These are phyloP conservation scores for Cystobasidium tubakii DNA, from an alignment of 768 basidiomycete genomes.

Conservation along the genomic window DNA sequence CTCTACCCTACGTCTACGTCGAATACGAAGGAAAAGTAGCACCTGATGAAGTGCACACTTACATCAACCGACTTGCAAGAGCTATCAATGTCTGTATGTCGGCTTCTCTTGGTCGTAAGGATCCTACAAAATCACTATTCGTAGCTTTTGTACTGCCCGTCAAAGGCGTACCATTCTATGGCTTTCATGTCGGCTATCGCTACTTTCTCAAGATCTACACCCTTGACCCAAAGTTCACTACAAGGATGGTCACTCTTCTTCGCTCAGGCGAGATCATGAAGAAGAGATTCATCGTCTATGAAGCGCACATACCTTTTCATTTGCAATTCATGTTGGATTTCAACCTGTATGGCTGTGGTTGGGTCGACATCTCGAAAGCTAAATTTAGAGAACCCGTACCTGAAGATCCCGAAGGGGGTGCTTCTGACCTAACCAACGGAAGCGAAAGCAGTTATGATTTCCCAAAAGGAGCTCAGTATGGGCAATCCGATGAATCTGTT, in stretches of 20 bases:
- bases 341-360: conserved; percentile 88
- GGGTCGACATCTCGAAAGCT: conserved; percentile 65
- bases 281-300: conserved; percentile 71
- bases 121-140: conserved; percentile 49
- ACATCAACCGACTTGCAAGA: conserved; percentile 62
- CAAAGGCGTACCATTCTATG: conserved; percentile 94
- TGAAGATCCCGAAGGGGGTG: conserved; percentile 43
- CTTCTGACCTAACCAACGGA: conserved; percentile 21
- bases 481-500: neutral
- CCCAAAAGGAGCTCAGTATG: neutral
- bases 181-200: conserved; percentile 74
- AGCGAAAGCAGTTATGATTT: neutral
- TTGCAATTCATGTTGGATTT: conserved; percentile 94
- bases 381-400: conserved; percentile 51
- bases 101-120: conserved; percentile 63
- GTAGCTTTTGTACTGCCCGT: conserved; percentile 70
- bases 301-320: conserved; percentile 79
- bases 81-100: conserved; percentile 81
- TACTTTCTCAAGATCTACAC: conserved; percentile 84
- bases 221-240: conserved; percentile 63
- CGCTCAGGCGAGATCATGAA: conserved; percentile 67
- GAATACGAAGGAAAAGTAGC: conserved; percentile 68
- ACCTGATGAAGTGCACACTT: conserved; percentile 62
- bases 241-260: conserved; percentile 67
- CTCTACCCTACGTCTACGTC: conserved; percentile 87